Percentiles rank a stretch among this genome's conserved stretches.
These are phyloP conservation scores for Botryotinia calthae DNA, from an alignment of 2,329 filamentous ascomycete species.

Conservation along the genomic window DNA sequence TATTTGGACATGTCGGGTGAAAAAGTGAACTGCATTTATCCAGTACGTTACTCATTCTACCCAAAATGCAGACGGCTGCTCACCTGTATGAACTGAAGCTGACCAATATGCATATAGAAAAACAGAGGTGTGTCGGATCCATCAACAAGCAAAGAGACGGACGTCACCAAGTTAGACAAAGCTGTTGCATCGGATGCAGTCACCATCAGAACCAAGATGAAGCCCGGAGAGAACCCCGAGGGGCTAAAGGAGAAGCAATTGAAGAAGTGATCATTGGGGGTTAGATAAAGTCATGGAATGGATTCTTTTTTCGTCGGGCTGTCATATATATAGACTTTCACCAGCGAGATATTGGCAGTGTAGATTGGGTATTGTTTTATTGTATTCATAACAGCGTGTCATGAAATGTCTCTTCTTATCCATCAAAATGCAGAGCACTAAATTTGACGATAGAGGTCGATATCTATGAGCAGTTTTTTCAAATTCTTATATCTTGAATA, in stretches of 20 bases:
- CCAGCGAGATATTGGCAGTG: too few species aligned
- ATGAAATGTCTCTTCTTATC: neutral
- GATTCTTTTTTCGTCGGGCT: neutral
- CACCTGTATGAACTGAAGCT: neutral
- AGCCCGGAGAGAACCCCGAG: neutral
- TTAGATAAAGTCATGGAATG: neutral
- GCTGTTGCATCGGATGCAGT: neutral
- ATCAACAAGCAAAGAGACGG: neutral
- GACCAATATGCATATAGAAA: neutral
- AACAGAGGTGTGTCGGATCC: neutral
- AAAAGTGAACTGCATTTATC: neutral
- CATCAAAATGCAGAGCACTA: neutral
- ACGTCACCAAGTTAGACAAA: neutral
- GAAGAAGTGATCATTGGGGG: neutral
- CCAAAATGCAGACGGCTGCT: neutral
- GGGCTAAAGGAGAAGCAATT: neutral
- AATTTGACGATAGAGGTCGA: neutral
- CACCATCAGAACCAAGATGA: neutral
- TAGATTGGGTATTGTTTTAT: neutral
- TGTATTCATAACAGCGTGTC: neutral
- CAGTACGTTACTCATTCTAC: neutral
- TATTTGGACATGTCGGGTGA: too few species aligned
- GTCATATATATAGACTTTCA: accelerated
- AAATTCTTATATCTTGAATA: neutral
- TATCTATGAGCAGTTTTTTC: neutral